A percentile compares a stretch with the other conserved stretches of the same genome.
Conservation (phyloP, 805 yeast genomes). For the Candida tallmaniae region DNA sequence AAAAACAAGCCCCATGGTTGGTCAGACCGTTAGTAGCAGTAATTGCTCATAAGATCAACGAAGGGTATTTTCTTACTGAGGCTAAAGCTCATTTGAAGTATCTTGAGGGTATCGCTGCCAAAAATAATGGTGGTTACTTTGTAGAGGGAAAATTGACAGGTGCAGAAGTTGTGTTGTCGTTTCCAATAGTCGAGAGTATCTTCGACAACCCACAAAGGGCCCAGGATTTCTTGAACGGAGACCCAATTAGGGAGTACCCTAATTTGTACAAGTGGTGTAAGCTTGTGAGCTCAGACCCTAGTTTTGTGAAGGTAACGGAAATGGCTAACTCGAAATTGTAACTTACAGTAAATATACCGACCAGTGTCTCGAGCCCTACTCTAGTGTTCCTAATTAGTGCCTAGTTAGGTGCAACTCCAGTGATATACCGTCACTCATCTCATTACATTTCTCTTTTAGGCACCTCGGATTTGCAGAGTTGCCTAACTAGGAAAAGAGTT, state of each 20-base stretch:
- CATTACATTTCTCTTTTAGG: too few relatives aligned
- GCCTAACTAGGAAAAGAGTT: too few relatives aligned
- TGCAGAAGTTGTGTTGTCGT: constrained; percentile 53
- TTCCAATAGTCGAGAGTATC: constrained; percentile 33
- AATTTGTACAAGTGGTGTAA: constrained; percentile 21
- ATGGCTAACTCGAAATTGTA: constrained; percentile 4
- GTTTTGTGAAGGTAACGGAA: constrained; percentile 2
- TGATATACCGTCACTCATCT: too few relatives aligned
- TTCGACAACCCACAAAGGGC: constrained; percentile 21
- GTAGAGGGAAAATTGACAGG: constrained; percentile 49
- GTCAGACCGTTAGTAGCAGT: constrained; percentile 17
- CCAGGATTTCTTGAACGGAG: constrained; percentile 10
- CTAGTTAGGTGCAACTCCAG: too few relatives aligned
- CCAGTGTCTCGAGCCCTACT: too few relatives aligned
- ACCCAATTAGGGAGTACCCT: constrained; percentile 15
- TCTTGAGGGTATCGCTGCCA: constrained; percentile 26
- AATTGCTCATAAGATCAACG: constrained; percentile 20
- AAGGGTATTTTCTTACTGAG: constrained; percentile 23
- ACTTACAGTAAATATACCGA: too few relatives aligned
- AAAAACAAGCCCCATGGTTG: constrained; percentile 24
- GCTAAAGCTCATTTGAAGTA: constrained; percentile 19
- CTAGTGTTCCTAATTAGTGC: too few relatives aligned
- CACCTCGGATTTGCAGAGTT: too few relatives aligned
- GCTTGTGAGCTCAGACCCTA: constrained; percentile 4
- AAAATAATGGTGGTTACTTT: constrained; percentile 29